These are phyloP conservation scores for Phytophthora pseudosyringae DNA, from an alignment of 352 stramenopile species.

Conservation along the genomic window DNA sequence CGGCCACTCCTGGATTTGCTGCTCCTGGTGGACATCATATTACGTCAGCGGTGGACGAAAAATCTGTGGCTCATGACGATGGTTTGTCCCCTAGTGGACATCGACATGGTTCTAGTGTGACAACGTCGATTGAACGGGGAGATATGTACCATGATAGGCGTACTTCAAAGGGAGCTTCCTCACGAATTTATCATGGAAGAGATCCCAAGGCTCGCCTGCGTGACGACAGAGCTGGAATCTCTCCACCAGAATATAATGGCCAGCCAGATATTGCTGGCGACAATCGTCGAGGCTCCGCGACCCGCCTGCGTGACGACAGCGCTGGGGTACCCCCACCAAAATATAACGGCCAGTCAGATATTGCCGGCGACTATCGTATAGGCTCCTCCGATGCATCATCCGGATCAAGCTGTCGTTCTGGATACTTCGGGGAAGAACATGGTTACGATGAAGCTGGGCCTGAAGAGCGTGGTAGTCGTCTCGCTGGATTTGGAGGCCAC, in stretches of 20 bases:
- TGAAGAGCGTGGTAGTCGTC: slow-evolving; percentile 1
- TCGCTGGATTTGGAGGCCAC: neutral
- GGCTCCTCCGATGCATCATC: slow-evolving; percentile 5
- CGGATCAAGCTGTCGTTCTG: slow-evolving; percentile 7
- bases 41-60: slow-evolving; percentile 1
- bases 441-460: slow-evolving; percentile 10
- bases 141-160: neutral
- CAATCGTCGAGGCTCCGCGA: neutral
- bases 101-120: neutral
- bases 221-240: neutral
- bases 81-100: neutral
- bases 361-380: slow-evolving; percentile 1
- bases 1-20: neutral
- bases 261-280: neutral
- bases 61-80: neutral
- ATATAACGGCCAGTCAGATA: neutral
- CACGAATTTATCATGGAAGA: neutral
- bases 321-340: neutral
- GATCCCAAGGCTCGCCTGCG: neutral
- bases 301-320: neutral
- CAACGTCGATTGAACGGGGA: neutral
- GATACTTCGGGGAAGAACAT: neutral
- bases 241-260: neutral
- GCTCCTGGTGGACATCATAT: neutral
- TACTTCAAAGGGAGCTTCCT: neutral